phyloP scores from a whole-genome alignment of 2,329 filamentous ascomycete species.

The Cladosporium velox region DNA sequence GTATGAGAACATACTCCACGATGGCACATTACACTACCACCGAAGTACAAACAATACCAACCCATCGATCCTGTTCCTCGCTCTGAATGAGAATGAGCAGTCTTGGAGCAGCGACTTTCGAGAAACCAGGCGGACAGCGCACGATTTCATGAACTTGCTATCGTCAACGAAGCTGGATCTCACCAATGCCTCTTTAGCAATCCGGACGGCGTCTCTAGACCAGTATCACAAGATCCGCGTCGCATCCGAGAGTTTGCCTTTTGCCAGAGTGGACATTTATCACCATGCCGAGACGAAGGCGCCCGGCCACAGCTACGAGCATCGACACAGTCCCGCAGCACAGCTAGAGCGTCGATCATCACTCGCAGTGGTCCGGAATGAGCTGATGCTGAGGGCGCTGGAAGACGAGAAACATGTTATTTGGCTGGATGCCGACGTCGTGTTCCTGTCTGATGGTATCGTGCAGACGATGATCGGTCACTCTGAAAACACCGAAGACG shows the following conservation, averaged over 20 bases:
- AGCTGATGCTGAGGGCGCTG: slow-evolving; percentile 38
- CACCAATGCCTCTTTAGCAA: slow-evolving; percentile 21
- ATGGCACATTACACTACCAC: slow-evolving; percentile 23
- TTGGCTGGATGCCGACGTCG: slow-evolving; percentile 44
- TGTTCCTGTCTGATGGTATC: slow-evolving; percentile 36
- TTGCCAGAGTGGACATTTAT: slow-evolving; percentile 21
- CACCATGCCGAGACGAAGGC: slow-evolving; percentile 12
- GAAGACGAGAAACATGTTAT: slow-evolving; percentile 39
- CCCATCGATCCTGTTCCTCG: slow-evolving; percentile 22
- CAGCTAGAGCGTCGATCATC: slow-evolving; percentile 30
- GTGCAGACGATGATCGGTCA: slow-evolving; percentile 38
- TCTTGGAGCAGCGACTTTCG: slow-evolving; percentile 29
- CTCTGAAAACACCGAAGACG: slow-evolving; percentile 30
- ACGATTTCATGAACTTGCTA: slow-evolving; percentile 26
- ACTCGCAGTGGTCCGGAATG: slow-evolving; percentile 39
- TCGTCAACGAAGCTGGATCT: slow-evolving; percentile 21
- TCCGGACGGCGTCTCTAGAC: slow-evolving; percentile 22
- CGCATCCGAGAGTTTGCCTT: slow-evolving; percentile 16
- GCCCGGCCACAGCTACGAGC: slow-evolving; percentile 17
- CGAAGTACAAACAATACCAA: slow-evolving; percentile 8
- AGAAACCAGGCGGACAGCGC: slow-evolving; percentile 18
- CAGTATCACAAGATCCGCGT: slow-evolving; percentile 21
- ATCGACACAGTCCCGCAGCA: slow-evolving; percentile 24
- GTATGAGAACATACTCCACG: slow-evolving; percentile 12
- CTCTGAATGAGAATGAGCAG: slow-evolving; percentile 20